A percentile compares a stretch with the other conserved stretches of the same genome.
Evolutionary conservation across 1,284 basidiomycete genomes (phyloP).

Genomic region (Irpex rosettiformis): DNA sequence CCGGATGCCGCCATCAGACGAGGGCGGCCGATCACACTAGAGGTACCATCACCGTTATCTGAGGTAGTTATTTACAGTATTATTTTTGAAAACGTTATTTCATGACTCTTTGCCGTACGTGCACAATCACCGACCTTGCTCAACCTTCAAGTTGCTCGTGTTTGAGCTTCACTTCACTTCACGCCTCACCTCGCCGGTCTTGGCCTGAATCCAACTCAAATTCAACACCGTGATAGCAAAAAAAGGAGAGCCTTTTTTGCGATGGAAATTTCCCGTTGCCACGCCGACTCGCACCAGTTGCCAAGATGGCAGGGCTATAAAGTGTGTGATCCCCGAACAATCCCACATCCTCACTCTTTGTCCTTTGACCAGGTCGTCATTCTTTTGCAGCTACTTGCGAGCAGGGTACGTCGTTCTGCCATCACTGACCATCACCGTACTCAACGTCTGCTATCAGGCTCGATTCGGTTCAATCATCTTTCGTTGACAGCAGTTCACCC

Average conservation of each 20-base stretch:
- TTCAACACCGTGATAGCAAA: background rate
- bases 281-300: background rate
- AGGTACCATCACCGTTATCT: no score
- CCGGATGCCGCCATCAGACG: background rate
- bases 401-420: constrained; percentile 28
- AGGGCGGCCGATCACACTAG: background rate
- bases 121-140: no score
- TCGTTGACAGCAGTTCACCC: constrained; percentile 12
- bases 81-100: no score
- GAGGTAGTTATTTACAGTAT: no score
- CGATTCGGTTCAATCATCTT: constrained; percentile 31
- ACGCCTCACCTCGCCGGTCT: no score
- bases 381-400: constrained; percentile 28
- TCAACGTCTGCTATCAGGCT: constrained; percentile 20
- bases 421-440: background rate
- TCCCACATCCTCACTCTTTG: constrained; percentile 12
- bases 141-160: no score
- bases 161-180: no score
- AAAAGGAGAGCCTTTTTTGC: background rate
- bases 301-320: constrained; percentile 14
- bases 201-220: background rate
- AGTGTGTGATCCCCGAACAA: background rate
- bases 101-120: no score
- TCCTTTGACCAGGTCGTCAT: constrained; percentile 25
- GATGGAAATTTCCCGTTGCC: constrained; percentile 3